Conservation (phyloP, 2,329 filamentous ascomycete species). For the Apiospora malaysiana region DNA sequence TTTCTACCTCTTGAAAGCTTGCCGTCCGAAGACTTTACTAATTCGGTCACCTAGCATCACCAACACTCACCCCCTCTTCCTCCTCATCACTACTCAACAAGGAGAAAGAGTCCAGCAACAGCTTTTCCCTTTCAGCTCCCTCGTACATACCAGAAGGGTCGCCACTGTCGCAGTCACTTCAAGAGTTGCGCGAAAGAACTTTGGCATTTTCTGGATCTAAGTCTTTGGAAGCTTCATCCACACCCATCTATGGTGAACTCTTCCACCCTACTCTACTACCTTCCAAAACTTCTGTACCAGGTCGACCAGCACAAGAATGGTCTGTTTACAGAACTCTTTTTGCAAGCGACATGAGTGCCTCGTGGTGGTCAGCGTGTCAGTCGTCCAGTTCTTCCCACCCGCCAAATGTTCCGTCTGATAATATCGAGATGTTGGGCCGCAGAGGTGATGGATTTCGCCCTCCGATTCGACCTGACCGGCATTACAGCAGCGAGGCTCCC, state of each 20-base stretch:
- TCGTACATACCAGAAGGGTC: too few species aligned
- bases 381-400: not conserved
- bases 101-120: too few species aligned
- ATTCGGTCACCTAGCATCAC: too few species aligned
- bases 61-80: too few species aligned
- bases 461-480: too few species aligned
- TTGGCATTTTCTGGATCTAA: too few species aligned
- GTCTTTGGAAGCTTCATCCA: not conserved
- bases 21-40: too few species aligned
- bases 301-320: not conserved
- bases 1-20: too few species aligned
- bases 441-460: too few species aligned
- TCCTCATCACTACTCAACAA: too few species aligned
- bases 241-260: not conserved
- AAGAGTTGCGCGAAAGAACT: not conserved
- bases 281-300: not conserved
- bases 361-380: not conserved
- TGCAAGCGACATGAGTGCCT: not conserved
- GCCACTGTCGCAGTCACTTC: not conserved
- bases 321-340: not conserved
- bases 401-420: not conserved
- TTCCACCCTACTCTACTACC: not conserved
- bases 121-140: too few species aligned
- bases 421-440: not conserved
- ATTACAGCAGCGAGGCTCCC: too few species aligned